Conservation (phyloP, 2,329 filamentous ascomycete species). For the Orbilia javanica region DNA sequence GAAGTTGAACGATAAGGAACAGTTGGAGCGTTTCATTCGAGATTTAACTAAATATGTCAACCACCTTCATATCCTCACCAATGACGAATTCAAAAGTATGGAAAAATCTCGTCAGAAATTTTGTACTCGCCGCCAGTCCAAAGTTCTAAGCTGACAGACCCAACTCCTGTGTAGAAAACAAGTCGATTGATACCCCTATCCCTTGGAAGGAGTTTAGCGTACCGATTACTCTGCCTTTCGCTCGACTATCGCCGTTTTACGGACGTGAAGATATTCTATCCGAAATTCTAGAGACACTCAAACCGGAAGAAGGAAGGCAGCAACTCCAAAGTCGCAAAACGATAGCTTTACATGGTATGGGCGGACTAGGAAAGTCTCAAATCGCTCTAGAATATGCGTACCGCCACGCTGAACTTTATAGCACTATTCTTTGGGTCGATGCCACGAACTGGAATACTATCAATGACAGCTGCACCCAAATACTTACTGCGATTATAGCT, state of each 20-base stretch:
- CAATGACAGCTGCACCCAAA: conserved; percentile 27
- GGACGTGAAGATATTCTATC: too few relatives aligned
- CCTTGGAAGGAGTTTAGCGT: too few relatives aligned
- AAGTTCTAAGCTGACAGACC: too few relatives aligned
- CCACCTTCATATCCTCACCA: background rate
- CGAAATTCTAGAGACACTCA: background rate
- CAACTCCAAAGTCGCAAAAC: conserved; percentile 10
- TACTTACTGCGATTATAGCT: conserved; percentile 43
- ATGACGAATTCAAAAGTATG: background rate
- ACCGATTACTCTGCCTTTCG: too few relatives aligned
- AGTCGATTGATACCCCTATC: too few relatives aligned
- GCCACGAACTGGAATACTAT: conserved; percentile 40
- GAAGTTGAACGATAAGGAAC: background rate
- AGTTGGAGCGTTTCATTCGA: background rate
- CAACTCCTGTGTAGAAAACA: too few relatives aligned
- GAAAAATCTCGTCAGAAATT: too few relatives aligned
- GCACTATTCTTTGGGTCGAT: conserved; percentile 52
- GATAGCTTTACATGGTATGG: conserved; percentile 53
- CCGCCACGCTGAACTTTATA: conserved; percentile 42
- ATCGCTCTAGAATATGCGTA: conserved; percentile 58
- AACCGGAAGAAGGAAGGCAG: background rate
- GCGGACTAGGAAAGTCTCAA: conserved; percentile 57
- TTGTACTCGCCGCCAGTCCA: too few relatives aligned
- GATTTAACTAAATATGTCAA: background rate
- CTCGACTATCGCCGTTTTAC: too few relatives aligned